Percentiles rank a stretch among this genome's conserved stretches.
phyloP scores from a whole-genome alignment of 2,329 filamentous ascomycete species.

The Lizonia empirigonia region DNA sequence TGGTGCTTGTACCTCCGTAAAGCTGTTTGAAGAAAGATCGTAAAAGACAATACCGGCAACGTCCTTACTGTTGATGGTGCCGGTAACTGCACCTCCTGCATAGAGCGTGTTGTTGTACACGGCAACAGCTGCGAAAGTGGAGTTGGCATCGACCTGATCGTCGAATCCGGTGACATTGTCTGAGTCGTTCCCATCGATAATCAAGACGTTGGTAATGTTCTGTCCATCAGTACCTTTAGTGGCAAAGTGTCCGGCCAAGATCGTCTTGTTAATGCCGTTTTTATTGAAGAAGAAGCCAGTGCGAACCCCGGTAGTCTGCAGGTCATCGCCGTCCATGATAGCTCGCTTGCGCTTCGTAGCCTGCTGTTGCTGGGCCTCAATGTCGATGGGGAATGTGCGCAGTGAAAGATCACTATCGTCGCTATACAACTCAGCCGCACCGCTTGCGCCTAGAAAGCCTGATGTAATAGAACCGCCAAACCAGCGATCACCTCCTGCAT shows the following conservation, averaged over 20 bases:
- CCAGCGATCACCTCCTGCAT: slow-evolving; percentile 65
- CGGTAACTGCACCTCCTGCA: slow-evolving; percentile 80
- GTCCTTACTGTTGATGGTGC: slow-evolving; percentile 65
- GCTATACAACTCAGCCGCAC: slow-evolving; percentile 68
- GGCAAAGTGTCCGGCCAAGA: slow-evolving; percentile 86
- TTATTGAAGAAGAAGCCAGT: slow-evolving; percentile 78
- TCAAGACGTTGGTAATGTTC: slow-evolving; percentile 76
- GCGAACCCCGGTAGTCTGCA: slow-evolving; percentile 69
- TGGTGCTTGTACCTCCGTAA: slow-evolving; percentile 72
- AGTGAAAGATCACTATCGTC: slow-evolving; percentile 39
- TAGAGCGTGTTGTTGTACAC: slow-evolving; percentile 63
- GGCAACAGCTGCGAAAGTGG: slow-evolving; percentile 74
- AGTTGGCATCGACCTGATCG: slow-evolving; percentile 69
- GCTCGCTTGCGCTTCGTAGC: slow-evolving; percentile 49
- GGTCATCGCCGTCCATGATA: slow-evolving; percentile 50
- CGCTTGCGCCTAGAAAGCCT: slow-evolving; percentile 72
- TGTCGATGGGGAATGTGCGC: slow-evolving; percentile 52
- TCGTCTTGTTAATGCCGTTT: slow-evolving; percentile 76
- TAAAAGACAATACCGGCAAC: slow-evolving; percentile 81
- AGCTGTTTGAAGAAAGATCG: slow-evolving; percentile 69
- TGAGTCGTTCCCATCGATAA: slow-evolving; percentile 77
- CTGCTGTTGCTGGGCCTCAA: slow-evolving; percentile 37
- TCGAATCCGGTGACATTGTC: slow-evolving; percentile 72
- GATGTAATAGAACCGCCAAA: slow-evolving; percentile 85
- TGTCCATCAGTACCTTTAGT: slow-evolving; percentile 71